Base-by-base conservation (phyloP, 1,284 basidiomycete species). In the Hymenochaete sp. region DNA sequence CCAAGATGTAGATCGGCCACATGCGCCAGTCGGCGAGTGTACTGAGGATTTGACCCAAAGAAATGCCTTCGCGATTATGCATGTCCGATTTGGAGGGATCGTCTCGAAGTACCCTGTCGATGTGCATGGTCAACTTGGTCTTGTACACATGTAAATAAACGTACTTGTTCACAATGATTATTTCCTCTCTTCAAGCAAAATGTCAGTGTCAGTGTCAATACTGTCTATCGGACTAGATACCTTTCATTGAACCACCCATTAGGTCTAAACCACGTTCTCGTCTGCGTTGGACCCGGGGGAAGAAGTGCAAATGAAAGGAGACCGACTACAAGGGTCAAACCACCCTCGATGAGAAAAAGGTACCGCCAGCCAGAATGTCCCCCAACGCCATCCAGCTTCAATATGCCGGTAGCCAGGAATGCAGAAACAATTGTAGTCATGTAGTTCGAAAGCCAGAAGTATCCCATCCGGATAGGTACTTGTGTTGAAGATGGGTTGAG, bases 51-150 rank as follows among this genome's bases (percentile, higher is more conserved):
- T 70, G 72, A 38, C 53, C 53, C 4, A 65, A 45, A 2, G 65
- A 64, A 3, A 79, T 62, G 4, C 73, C 73, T 59, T 81, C 66
- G 18, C 79, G 70, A 53, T 82, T 81, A 60, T 82, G 77, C 78
- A 81, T 81, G 52, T 68, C 63, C 11, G 68, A 71, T 59, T 80
- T 75, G 1, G 70, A 63, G 6, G 71, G 77, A 51, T 79, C 76
- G 55, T 79, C 76, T 16, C 77, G 67, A 11, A 79, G 60, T 6
- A 79, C 65, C 35, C 71, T 68, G 27, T 25, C 39, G 13, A 13
- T 9, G 11, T 10, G 36, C n/a, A n/a, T n/a, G n/a, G n/a, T n/a
- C n/a, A n/a, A n/a, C n/a, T n/a, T n/a, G n/a, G n/a, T n/a, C n/a
- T n/a, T n/a, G n/a, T 21, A 27, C 26, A 14, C 9, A 16, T 25